phyloP scores from a whole-genome alignment of 139 green algal species.

The Pedinophyceae sp. region DNA sequence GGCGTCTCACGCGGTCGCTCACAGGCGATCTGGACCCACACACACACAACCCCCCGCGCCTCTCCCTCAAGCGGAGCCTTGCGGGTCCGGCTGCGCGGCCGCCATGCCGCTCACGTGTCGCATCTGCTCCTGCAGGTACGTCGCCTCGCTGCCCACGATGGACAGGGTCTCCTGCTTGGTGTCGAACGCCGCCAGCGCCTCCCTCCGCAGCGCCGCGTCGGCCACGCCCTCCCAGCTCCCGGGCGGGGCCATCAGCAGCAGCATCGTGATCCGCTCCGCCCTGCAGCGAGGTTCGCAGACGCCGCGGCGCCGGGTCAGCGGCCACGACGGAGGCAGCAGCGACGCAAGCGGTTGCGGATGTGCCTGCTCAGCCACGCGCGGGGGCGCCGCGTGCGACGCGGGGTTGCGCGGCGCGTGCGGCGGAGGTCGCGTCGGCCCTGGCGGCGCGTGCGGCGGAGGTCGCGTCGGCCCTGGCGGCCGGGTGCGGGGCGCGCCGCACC shows the following conservation, averaged over 20 bases:
- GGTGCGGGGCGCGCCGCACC: too few species aligned
- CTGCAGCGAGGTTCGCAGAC: neutral
- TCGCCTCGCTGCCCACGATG: neutral
- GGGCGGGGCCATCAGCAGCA: neutral
- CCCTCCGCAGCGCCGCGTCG: neutral
- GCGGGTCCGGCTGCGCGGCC: too few species aligned
- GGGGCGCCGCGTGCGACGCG: neutral
- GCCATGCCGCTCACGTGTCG: neutral
- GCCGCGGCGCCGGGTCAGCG: too few species aligned
- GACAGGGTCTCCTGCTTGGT: neutral
- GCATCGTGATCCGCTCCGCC: neutral
- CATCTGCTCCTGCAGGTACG: neutral
- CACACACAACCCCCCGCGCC: too few species aligned
- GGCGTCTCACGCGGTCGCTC: too few species aligned
- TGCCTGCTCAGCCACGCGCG: neutral
- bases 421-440: neutral
- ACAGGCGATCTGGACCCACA: too few species aligned
- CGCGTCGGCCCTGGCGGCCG: too few species aligned
- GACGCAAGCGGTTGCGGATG: neutral
- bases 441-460: too few species aligned
- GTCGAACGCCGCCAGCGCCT: neutral
- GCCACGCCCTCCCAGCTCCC: neutral
- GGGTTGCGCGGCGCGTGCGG: too few species aligned
- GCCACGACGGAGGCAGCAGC: neutral
- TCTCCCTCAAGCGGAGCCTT: too few species aligned